Base-by-base conservation (phyloP, 768 basidiomycete species). In the Xerocomellus amylosporus region DNA sequence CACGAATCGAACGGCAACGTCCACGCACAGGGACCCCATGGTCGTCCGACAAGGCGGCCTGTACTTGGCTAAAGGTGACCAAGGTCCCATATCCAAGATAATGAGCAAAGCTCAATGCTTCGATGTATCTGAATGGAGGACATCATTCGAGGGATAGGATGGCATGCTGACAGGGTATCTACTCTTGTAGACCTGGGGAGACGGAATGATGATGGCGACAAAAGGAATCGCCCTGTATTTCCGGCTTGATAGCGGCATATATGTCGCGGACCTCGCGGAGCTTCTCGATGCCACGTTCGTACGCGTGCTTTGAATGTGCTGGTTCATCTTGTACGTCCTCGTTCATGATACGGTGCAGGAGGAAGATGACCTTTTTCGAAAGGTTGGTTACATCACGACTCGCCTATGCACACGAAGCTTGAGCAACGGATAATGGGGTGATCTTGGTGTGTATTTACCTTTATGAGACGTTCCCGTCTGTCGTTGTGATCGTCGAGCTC, bases 321-420 rank as follows among this genome's bases (percentile, higher is more conserved):
- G 42, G 46, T 36, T 64, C 62, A 2, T 67, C 59, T 49, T 62
- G 47, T 17, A 64, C 66, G 15, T 75, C 74, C 50, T 80, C 79
- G 34, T 74, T 76, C 60, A 79, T 71, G 54, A 86, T 74, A 46
- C 93, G 87, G 65, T 98, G 96, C 5, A 98, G 78, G 38, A 92
- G 84, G 67, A 98, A 98, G 58, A 99, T 98, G 59, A 85, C 77
- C 73, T 92, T 95, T 71, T 99, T 99, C 48, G 93, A 93, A 34
- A 90, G 78, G 61, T 86, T 90, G 24, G 95, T 98, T 47, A 93
- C 81, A 72, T 97, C 94, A 34, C 96, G 85, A 66, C 85, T 87
- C 37, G 82, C 79, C 90, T 92, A 68, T 42, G 44, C 31, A 15
- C 40, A 53, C 30, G 39, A 49, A 49, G 40, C 19, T 45, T 52